Percentiles rank a stretch among this genome's conserved stretches.
These are phyloP conservation scores for Diaporthe capsici DNA, from an alignment of 2,329 filamentous ascomycete genomes.

Conservation along the genomic window DNA sequence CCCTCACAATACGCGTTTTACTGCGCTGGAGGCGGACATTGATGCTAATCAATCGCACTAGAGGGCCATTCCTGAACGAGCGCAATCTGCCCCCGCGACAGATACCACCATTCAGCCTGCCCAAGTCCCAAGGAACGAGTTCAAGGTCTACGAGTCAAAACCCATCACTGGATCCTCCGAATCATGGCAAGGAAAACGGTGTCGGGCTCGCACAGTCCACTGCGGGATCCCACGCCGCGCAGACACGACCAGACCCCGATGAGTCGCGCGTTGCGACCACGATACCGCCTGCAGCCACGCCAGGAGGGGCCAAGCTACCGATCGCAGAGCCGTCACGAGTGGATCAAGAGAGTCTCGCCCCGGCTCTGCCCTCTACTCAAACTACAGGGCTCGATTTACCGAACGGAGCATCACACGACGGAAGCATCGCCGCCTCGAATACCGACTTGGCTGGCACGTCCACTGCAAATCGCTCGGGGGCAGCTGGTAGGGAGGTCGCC, in stretches of 20 bases:
- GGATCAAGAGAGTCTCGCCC: not conserved
- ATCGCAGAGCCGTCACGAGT: conserved; percentile 1
- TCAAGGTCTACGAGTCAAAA: not conserved
- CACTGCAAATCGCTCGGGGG: conserved; percentile 11
- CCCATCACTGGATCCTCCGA: not conserved
- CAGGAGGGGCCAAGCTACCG: not conserved
- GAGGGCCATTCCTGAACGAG: conserved; percentile 41
- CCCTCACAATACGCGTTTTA: conserved; percentile 44
- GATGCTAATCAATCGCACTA: conserved; percentile 44
- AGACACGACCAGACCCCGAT: not conserved
- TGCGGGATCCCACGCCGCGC: conserved; percentile 1
- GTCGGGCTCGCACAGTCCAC: conserved; percentile 4
- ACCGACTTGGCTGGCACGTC: not conserved
- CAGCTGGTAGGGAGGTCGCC: conserved; percentile 34
- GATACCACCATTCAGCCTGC: conserved; percentile 40
- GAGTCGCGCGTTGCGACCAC: conserved; percentile 32
- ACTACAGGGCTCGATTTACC: not conserved
- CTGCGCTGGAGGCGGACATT: conserved; percentile 39
- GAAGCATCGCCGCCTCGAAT: conserved; percentile 11
- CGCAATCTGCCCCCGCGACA: conserved; percentile 40
- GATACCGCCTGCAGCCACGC: conserved; percentile 8
- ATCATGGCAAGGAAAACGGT: conserved; percentile 17
- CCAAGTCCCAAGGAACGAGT: conserved; percentile 18
- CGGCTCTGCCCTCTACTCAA: not conserved
- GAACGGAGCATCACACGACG: not conserved